Evolutionary conservation across 306 rosid genomes (phyloP).

Genomic region (Trichosanthes truncata): DNA sequence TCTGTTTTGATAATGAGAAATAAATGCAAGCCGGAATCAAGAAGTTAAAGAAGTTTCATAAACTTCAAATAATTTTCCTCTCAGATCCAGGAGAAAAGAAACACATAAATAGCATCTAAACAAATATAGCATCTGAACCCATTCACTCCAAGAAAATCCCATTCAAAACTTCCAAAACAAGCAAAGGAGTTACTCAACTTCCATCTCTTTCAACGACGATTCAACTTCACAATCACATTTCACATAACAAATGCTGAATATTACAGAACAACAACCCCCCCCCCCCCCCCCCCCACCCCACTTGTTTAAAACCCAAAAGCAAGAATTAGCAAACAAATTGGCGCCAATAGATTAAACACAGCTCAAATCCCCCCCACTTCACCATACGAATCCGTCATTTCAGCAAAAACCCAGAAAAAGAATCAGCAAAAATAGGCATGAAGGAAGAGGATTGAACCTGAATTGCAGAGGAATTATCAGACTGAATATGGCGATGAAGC

Average conservation of each 20-base stretch:
- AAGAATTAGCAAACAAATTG: neutral
- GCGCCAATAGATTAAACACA: neutral
- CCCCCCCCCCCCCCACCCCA: neutral
- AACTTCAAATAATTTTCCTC: neutral
- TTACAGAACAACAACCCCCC: neutral
- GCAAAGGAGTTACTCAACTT: neutral
- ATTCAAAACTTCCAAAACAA: neutral
- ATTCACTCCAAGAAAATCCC: neutral
- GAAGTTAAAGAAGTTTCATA: neutral
- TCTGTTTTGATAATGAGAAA: neutral
- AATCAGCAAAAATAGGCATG: neutral
- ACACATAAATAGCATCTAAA: neutral
- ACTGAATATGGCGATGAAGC: slow-evolving; percentile 48
- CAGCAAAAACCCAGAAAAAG: neutral
- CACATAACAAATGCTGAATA: neutral
- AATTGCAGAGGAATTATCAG: slow-evolving; percentile 63
- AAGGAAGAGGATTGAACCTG: slow-evolving; percentile 32
- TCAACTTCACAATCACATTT: neutral
- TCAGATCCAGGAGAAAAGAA: neutral
- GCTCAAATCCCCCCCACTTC: neutral
- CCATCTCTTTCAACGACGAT: neutral
- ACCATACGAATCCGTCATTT: neutral
- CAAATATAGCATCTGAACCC: neutral
- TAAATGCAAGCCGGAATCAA: neutral
- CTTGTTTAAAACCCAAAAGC: neutral